A percentile compares a stretch with the other conserved stretches of the same genome.
Evolutionary conservation across 2,329 filamentous ascomycete genomes (phyloP).

Genomic region (Xylariaceae sp.): DNA sequence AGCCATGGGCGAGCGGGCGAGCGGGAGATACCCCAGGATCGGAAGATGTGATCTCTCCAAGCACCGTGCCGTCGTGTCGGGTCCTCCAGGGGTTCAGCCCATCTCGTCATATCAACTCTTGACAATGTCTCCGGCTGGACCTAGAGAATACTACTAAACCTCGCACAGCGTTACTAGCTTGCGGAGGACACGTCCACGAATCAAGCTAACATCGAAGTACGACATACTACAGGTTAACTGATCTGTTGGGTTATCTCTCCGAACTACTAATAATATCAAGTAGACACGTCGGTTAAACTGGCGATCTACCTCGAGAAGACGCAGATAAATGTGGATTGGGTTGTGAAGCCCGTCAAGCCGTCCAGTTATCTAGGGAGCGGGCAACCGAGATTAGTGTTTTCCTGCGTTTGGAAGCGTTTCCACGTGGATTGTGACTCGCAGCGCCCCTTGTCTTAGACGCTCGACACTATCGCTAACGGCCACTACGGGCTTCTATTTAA

Average conservation of each 20-base stretch:
- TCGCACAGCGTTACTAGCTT: not conserved
- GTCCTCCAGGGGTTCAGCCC: not conserved
- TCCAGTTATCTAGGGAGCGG: not conserved
- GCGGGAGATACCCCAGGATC: not conserved
- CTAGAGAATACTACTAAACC: not conserved
- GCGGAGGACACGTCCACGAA: not conserved
- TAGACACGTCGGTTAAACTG: not conserved
- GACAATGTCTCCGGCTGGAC: not conserved
- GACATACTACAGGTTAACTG: not conserved
- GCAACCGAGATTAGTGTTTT: not conserved
- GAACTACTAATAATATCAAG: not conserved
- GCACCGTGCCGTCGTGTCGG: not conserved
- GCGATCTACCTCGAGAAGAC: not conserved
- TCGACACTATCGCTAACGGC: not conserved
- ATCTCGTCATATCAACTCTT: not conserved
- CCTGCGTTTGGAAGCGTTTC: not conserved
- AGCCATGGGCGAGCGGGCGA: no score
- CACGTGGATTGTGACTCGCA: not conserved
- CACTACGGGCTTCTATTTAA: not conserved
- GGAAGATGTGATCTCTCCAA: not conserved
- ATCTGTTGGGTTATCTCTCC: not conserved
- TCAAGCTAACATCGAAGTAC: not conserved
- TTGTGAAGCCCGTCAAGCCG: not conserved
- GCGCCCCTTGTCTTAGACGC: not conserved
- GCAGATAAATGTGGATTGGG: no score